Base-by-base conservation (phyloP, 768 basidiomycete species). In the Boletus tylopilopsis region DNA sequence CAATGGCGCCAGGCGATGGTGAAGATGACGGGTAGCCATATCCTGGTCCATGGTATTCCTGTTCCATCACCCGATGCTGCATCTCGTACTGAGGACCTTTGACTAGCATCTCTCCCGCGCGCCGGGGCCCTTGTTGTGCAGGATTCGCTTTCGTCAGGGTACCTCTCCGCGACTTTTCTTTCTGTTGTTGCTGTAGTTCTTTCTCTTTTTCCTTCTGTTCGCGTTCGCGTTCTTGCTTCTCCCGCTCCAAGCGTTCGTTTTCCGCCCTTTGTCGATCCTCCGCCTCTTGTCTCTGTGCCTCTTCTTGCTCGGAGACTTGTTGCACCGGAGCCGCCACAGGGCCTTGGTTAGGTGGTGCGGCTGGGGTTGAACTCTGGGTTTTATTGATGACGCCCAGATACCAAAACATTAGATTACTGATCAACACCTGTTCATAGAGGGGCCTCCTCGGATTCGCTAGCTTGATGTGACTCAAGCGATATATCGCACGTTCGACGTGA, bases 361-460 rank as follows among this genome's bases (percentile, higher is more conserved):
- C 71, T 32, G 66, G 41, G 12, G 72, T 64, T 13, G 76, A 72
- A 45, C 63, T 78, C 61, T 85, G 86, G 18, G 90, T 81, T 70
- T 95, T 94, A 70, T 97, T 96, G 71, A 97, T 98, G 57, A 97
- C 85, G 12, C 94, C 92, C 32, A 99, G 78, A 66, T 98, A 99
- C 96, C 96, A 99, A 76, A 99, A 98, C 92, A 95, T 96, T 61
- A 93, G 73, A 64, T 93, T 93, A 64, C 87, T 90, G 68, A 90
- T 92, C 49, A 91, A 73, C 46, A 89, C 96, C 69, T 99, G 96
- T 73, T 99, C 96, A 62, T 96, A 98, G 16, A 99, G 76, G 23
- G 96, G 94, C 38, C 96, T 79, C 50, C 96, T 79, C 9, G 96
- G 94, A 70, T 98, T 99, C 19, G 96, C 96, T 38, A 99, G 77